Evolutionary conservation across 2,329 filamentous ascomycete genomes (phyloP).

Genomic region (Diplodia intermedia): DNA sequence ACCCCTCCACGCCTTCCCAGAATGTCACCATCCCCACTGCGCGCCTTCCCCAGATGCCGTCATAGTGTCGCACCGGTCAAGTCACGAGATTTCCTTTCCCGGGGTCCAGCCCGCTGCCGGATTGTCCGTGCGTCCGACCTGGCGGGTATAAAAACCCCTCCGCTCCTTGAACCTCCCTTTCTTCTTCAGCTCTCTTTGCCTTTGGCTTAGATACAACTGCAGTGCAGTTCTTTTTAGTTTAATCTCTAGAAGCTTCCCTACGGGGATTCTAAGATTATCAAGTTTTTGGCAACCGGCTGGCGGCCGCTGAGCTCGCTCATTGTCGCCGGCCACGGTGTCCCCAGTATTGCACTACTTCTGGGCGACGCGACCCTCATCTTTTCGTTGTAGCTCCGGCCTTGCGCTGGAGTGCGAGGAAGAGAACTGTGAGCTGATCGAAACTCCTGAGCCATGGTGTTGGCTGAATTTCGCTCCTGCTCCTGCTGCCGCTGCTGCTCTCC

Average conservation of each 20-base stretch:
- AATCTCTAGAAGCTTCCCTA: background rate
- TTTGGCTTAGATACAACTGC: background rate
- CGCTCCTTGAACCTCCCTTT: background rate
- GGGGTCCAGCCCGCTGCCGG: background rate
- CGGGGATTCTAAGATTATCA: background rate
- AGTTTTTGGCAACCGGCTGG: background rate
- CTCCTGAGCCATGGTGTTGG: background rate
- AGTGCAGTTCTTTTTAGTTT: background rate
- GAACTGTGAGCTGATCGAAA: background rate
- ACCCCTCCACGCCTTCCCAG: no score
- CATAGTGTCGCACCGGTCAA: no score
- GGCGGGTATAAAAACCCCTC: background rate
- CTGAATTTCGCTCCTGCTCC: background rate
- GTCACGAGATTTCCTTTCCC: no score
- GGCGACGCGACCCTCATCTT: background rate
- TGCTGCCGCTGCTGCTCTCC: background rate
- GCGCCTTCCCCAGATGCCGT: no score
- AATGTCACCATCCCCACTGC: no score
- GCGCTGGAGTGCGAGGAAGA: background rate
- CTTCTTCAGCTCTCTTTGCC: background rate
- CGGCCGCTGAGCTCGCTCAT: background rate
- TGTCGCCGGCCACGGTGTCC: background rate
- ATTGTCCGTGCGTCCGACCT: background rate
- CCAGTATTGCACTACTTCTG: background rate
- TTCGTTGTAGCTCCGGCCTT: constrained; percentile 1